Evolutionary conservation across 345 rosid species (phyloP), one percentile per base, ranked within the genome.

Genomic region (Hibiscus tridactylites): DNA sequence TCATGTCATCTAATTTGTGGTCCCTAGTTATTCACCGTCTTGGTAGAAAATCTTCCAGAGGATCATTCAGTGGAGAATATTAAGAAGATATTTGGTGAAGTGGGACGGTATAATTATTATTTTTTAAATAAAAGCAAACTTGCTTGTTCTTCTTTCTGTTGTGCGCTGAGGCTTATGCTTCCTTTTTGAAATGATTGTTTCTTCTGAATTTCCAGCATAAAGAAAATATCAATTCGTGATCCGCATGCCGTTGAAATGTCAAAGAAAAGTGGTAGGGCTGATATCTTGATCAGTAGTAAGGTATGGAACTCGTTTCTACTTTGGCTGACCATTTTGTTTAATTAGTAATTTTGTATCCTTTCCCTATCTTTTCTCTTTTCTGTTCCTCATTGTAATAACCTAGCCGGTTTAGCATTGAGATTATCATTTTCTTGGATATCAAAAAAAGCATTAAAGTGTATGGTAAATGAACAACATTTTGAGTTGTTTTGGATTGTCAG

Each of bases 31-130:
- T 85, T 69, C 81, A 88, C 95, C 73, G 96, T 91, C 75, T 78
- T 94, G 87, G 96, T 90, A 73, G 98, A 94, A 82, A 94, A 94
- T 76, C 82, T 94, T 79, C 98, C 98, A 13, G 89, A 80, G 73
- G 93, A 91, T 85, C 95, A 87, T 82, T 90, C 97, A 5, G 81
- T 79, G 56, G 87, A 83, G 81, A 91, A 88, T 74, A 81, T 94
- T 53, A 75, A 70, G 61, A 81, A 73, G 76, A 81, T 90, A 62
- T 94, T 90, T 81, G 81, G 86, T 31, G 88, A 79, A 80, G 95
- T 85, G 64, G 98, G 98, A 84, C 87, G 78, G 98, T 94, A 87
- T 46, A 80, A 31, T 9, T 52, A 47, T 71, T 66, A 5, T 29
- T 9, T 15, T 57, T 58, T 39, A 13, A 19, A 21, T 10, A 39